phyloP scores from a whole-genome alignment of 345 rosid genomes.

The Murraya koenigii region DNA sequence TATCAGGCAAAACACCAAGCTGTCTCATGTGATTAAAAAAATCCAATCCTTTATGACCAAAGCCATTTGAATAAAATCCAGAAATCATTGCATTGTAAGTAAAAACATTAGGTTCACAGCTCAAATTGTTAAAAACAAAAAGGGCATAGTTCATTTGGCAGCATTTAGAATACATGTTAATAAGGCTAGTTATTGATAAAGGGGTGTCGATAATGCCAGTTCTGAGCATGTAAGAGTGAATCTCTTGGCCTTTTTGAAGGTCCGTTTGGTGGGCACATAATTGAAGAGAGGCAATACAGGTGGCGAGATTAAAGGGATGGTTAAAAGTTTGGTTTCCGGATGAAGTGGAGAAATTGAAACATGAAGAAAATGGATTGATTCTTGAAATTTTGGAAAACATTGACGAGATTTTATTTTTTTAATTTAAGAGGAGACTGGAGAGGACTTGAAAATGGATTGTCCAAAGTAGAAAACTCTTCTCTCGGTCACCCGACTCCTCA shows the following conservation, averaged over 20 bases:
- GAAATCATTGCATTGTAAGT: conserved; percentile 51
- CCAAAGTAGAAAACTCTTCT: no score
- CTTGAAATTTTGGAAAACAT: conserved; percentile 6
- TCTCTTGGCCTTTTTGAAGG: conserved; percentile 31
- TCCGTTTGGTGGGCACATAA: conserved; percentile 43
- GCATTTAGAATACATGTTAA: conserved; percentile 67
- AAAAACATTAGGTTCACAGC: conserved; percentile 39
- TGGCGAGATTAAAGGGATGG: conserved; percentile 21
- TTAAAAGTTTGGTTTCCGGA: neutral
- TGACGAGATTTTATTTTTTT: neutral
- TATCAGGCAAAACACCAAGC: conserved; percentile 47
- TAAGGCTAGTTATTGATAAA: conserved; percentile 50
- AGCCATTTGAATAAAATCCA: conserved; percentile 47
- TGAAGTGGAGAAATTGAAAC: conserved; percentile 16
- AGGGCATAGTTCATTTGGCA: conserved; percentile 12
- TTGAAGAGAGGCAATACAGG: conserved; percentile 52
- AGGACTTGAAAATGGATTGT: no score
- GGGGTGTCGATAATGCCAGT: conserved; percentile 44
- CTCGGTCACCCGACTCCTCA: no score
- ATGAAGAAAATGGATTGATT: neutral
- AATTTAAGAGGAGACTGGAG: neutral
- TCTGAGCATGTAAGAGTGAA: conserved; percentile 48
- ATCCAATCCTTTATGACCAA: conserved; percentile 36
- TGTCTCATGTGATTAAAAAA: conserved; percentile 43
- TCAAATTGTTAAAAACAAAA: neutral